Conservation (phyloP, 2,329 filamentous ascomycete species). For the Tolypocladium amazonense region DNA sequence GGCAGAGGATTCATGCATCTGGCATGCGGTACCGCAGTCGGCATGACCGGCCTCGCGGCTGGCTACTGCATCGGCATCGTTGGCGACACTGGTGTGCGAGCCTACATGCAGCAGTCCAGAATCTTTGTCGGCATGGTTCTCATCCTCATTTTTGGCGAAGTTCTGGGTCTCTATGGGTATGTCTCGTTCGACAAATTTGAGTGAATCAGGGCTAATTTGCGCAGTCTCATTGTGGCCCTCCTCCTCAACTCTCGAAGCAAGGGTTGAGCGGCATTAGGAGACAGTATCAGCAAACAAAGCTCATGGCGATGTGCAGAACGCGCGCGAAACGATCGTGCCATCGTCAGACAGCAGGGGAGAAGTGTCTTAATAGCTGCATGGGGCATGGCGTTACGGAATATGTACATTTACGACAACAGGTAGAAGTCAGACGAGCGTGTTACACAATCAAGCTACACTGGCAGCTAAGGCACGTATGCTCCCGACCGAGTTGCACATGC, state of each 20-base stretch:
- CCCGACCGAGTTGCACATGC: not conserved
- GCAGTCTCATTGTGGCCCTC: conserved; percentile 79
- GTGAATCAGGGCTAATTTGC: not conserved
- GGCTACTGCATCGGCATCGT: conserved; percentile 96
- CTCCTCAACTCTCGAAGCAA: conserved; percentile 84
- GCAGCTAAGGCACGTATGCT: not conserved
- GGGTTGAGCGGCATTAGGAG: conserved; percentile 29
- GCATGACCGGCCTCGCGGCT: conserved; percentile 83
- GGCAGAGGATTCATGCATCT: conserved; percentile 84
- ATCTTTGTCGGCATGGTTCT: conserved; percentile 98
- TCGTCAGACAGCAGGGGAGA: not conserved
- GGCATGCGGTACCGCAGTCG: conserved; percentile 80
- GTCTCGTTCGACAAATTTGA: conserved; percentile 16
- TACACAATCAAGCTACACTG: conserved; percentile 11
- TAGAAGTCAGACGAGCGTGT: conserved; percentile 13
- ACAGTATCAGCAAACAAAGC: not conserved
- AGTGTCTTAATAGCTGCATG: conserved; percentile 18
- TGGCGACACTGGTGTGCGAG: conserved; percentile 84
- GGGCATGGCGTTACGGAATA: conserved; percentile 26
- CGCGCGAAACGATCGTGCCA: not conserved
- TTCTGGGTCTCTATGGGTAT: conserved; percentile 91
- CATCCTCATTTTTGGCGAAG: conserved; percentile 97
- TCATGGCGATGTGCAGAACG: not conserved
- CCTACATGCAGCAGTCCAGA: conserved; percentile 92
- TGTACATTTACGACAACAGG: conserved; percentile 23